phyloP scores from a whole-genome alignment of 345 rosid genomes.

The Atalantia buxifolia region DNA sequence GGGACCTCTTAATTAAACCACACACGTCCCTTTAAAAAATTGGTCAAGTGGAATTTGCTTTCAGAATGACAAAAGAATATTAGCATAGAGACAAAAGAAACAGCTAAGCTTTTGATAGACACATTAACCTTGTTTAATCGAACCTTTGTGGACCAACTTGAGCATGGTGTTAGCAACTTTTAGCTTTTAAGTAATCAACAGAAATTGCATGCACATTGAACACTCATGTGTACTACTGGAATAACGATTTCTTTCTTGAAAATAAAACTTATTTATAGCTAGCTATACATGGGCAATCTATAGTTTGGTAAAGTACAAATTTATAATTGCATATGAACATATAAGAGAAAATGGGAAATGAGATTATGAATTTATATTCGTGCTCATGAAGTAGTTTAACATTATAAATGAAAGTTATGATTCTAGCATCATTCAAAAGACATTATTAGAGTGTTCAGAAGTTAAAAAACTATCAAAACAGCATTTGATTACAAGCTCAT shows the following conservation, averaged over 20 bases:
- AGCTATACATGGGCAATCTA: not conserved
- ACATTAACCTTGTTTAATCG: conserved; percentile 26
- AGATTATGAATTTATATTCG: not conserved
- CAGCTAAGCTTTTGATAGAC: conserved; percentile 35
- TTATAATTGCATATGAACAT: not conserved
- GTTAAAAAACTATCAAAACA: not conserved
- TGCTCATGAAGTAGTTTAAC: conserved; percentile 8
- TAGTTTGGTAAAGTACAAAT: not conserved
- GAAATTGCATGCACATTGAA: not conserved
- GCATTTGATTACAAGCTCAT: not conserved
- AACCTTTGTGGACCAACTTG: not conserved
- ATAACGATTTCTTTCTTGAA: too few species aligned
- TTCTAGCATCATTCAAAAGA: not conserved
- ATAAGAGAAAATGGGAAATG: not conserved
- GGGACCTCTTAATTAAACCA: too few species aligned
- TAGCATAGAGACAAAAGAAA: conserved; percentile 16
- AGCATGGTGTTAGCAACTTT: not conserved
- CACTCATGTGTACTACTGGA: not conserved
- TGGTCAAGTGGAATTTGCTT: conserved; percentile 21
- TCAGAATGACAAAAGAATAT: conserved; percentile 6
- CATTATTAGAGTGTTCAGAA: conserved; percentile 2
- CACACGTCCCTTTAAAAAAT: too few species aligned
- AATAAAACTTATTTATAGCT: too few species aligned
- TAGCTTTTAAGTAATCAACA: not conserved
- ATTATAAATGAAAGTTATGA: not conserved